Percentiles rank a stretch among this genome's conserved stretches.
Conservation (phyloP, 192 early-diverging fungal species). For the Coemansia sp. region DNA sequence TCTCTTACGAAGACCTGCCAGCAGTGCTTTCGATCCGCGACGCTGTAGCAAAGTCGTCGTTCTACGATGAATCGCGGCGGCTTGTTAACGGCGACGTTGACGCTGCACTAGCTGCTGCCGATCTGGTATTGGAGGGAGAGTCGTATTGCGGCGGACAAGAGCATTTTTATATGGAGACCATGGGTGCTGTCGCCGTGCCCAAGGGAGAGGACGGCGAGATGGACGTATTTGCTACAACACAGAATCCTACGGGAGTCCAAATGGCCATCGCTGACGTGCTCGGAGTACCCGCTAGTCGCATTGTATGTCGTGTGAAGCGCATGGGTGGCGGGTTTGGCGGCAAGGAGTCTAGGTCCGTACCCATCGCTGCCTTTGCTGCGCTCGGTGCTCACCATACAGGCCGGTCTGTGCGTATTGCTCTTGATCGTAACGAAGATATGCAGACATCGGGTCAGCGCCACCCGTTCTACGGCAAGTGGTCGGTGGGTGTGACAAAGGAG, state of each 20-base stretch:
- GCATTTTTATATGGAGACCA: constrained; percentile 90
- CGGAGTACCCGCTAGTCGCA: constrained; percentile 69
- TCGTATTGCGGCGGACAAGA: constrained; percentile 69
- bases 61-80: constrained; percentile 60
- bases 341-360: constrained; percentile 70
- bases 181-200: constrained; percentile 70
- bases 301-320: constrained; percentile 81
- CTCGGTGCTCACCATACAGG: constrained; percentile 71
- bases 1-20: constrained; percentile 75
- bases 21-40: constrained; percentile 80
- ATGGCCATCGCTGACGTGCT: constrained; percentile 70
- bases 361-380: constrained; percentile 67
- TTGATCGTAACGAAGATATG: constrained; percentile 89
- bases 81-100: constrained; percentile 72
- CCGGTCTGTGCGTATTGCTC: constrained; percentile 74
- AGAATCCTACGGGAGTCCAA: constrained; percentile 79
- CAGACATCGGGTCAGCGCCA: constrained; percentile 73
- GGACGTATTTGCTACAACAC: constrained; percentile 77
- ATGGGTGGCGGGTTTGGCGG: constrained; percentile 91
- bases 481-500: constrained; percentile 69
- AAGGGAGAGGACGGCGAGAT: constrained; percentile 78
- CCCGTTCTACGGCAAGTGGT: constrained; percentile 80
- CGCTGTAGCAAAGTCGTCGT: constrained; percentile 69
- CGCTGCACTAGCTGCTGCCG: constrained; percentile 55
- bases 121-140: constrained; percentile 62